Evolutionary conservation across 495 filamentous ascomycete genomes (phyloP).

Genomic region (Talaromyces trachyspermus): DNA sequence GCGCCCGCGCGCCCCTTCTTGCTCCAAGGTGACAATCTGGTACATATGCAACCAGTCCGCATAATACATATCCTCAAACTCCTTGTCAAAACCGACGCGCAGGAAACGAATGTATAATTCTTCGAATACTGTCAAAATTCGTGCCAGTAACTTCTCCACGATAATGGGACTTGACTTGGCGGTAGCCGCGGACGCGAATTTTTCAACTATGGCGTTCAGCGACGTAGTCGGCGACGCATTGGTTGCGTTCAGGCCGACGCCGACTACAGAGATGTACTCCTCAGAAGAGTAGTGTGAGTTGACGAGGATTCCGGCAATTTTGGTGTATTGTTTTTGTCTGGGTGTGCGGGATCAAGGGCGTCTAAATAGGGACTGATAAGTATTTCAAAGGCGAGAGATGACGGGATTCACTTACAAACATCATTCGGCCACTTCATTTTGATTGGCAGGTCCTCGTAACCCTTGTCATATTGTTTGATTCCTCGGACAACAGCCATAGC

Average conservation of each 20-base stretch:
- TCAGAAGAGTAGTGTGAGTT: constrained; percentile 74
- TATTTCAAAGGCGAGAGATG: neutral
- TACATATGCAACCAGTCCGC: constrained; percentile 81
- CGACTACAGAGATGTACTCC: constrained; percentile 80
- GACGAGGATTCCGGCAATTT: constrained; percentile 90
- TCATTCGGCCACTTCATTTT: constrained; percentile 98
- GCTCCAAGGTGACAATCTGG: constrained; percentile 84
- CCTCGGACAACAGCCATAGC: constrained; percentile 86
- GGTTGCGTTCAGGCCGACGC: constrained; percentile 82
- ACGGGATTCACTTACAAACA: constrained; percentile 47
- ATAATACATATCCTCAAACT: constrained; percentile 76
- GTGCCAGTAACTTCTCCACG: constrained; percentile 75
- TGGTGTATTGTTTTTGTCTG: constrained; percentile 60
- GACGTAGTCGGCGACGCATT: constrained; percentile 85
- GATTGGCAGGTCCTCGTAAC: constrained; percentile 68
- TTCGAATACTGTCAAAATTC: constrained; percentile 75
- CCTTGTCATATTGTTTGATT: constrained; percentile 68
- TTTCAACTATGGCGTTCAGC: constrained; percentile 59
- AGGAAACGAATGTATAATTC: constrained; percentile 68
- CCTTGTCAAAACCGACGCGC: constrained; percentile 59
- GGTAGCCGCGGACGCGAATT: constrained; percentile 19
- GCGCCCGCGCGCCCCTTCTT: constrained; percentile 69
- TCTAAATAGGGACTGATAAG: constrained; percentile 32
- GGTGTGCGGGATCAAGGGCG: constrained; percentile 61
- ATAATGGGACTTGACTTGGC: constrained; percentile 46